These are phyloP conservation scores for Afroboletus lepidellus DNA, from an alignment of 1,284 basidiomycete species.

Conservation along the genomic window DNA sequence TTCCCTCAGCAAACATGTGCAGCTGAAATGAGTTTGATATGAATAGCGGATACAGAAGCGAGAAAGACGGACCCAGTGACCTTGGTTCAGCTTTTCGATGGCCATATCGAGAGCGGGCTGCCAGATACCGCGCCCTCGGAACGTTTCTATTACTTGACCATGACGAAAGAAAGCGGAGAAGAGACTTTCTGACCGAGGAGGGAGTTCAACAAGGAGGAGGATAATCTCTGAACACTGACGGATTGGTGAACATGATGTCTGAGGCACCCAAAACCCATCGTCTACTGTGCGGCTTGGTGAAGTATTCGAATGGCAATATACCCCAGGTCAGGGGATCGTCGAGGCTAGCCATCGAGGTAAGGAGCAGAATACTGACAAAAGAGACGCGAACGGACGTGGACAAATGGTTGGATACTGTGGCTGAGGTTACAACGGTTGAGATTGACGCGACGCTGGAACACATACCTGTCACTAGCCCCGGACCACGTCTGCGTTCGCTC, in stretches of 20 bases:
- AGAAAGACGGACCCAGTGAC: conserved; percentile 70
- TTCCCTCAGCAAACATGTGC: conserved; percentile 94
- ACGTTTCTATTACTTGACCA: conserved; percentile 93
- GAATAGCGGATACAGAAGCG: background rate
- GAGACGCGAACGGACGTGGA: conserved; percentile 65
- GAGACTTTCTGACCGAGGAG: conserved; percentile 51
- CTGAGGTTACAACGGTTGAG: conserved; percentile 11
- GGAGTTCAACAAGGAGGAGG: conserved; percentile 11
- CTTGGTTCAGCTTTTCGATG: conserved; percentile 75
- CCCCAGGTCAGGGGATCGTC: conserved; percentile 86
- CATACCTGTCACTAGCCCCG: conserved; percentile 78
- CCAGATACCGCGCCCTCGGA: conserved; percentile 87
- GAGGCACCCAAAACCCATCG: conserved; percentile 89
- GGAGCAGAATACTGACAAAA: conserved; percentile 4
- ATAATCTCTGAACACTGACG: conserved; percentile 45
- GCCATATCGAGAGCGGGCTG: conserved; percentile 86
- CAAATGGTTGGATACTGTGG: conserved; percentile 86
- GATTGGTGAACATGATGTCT: conserved; percentile 95
- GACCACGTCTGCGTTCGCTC: conserved; percentile 47
- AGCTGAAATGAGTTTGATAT: conserved; percentile 50
- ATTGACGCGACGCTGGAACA: conserved; percentile 4
- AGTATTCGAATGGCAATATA: conserved; percentile 65
- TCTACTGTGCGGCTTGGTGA: conserved; percentile 57
- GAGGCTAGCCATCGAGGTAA: conserved; percentile 42
- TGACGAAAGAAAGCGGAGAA: conserved; percentile 83